These are phyloP conservation scores for Pythium scleroteichum DNA, from an alignment of 352 stramenopile genomes.

Conservation along the genomic window DNA sequence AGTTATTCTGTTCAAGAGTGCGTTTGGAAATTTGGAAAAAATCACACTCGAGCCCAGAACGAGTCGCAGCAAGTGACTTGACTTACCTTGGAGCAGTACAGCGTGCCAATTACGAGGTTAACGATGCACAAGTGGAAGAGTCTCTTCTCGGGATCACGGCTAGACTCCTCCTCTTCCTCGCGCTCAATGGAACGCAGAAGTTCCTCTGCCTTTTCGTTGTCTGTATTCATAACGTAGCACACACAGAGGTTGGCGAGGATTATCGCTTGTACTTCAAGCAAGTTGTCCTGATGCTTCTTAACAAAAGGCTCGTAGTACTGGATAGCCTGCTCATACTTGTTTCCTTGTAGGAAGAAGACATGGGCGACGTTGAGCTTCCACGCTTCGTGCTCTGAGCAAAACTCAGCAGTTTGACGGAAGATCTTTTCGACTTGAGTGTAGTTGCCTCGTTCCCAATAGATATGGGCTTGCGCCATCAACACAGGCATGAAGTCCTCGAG, in stretches of 20 bases:
- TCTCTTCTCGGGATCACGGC: constrained; percentile 87
- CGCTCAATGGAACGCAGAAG: constrained; percentile 95
- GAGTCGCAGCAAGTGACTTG: neutral
- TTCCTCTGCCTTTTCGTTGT: constrained; percentile 96
- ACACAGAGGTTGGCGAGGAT: constrained; percentile 98
- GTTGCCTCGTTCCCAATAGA: constrained; percentile 97
- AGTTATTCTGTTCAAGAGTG: constrained; percentile 87
- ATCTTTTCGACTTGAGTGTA: constrained; percentile 97
- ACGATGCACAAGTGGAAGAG: constrained; percentile 97
- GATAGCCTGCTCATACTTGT: constrained; percentile 87
- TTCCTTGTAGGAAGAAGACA: constrained; percentile 94
- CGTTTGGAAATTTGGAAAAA: too few species aligned
- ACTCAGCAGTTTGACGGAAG: constrained; percentile 94
- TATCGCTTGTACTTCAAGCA: constrained; percentile 95
- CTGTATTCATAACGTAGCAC: constrained; percentile 96
- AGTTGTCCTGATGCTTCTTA: constrained; percentile 88
- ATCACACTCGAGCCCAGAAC: constrained; percentile 3
- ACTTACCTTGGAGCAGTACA: constrained; percentile 95
- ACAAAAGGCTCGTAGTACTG: constrained; percentile 97
- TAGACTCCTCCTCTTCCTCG: constrained; percentile 91
- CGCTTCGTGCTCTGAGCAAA: constrained; percentile 93
- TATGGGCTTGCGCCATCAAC: constrained; percentile 95
- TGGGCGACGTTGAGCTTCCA: constrained; percentile 97
- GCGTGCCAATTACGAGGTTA: constrained; percentile 96
- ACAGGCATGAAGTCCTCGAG: constrained; percentile 96